Percentiles rank a stretch among this genome's conserved stretches.
Conservation (phyloP, 2,329 filamentous ascomycete species). For the Fusarium acutatum region DNA sequence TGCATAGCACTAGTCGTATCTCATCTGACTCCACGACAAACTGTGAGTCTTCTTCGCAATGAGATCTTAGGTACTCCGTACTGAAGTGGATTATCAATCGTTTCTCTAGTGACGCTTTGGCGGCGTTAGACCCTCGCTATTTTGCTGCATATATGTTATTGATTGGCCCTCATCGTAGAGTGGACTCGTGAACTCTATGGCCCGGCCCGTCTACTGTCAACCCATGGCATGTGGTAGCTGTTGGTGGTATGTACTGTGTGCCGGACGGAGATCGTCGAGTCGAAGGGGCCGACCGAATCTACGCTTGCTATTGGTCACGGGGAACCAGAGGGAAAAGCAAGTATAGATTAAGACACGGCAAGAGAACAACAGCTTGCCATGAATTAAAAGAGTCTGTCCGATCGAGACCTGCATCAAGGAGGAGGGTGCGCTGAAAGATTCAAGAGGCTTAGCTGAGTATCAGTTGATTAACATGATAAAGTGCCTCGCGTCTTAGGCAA, state of each 20-base stretch:
- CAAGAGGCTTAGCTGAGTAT: background rate
- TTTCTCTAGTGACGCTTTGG: background rate
- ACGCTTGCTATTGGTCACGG: background rate
- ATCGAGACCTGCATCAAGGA: background rate
- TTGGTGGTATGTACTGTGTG: conserved; percentile 5
- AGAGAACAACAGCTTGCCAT: background rate
- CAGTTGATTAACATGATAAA: background rate
- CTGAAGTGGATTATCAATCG: background rate
- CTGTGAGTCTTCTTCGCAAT: background rate
- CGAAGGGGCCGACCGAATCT: conserved; percentile 13
- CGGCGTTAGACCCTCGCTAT: background rate
- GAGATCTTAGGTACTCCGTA: background rate
- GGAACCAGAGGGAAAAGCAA: conserved; percentile 2
- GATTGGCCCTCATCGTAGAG: conserved; percentile 1
- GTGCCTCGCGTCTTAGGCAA: background rate
- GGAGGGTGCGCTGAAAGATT: background rate
- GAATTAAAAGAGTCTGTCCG: background rate
- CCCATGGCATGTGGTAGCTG: conserved; percentile 22
- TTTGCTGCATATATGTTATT: background rate
- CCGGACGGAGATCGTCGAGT: conserved; percentile 8
- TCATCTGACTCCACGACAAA: background rate
- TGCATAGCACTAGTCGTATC: background rate
- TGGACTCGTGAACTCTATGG: conserved; percentile 33
- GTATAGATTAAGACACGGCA: background rate
- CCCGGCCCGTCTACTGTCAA: conserved; percentile 35